Evolutionary conservation across 2,329 filamentous ascomycete genomes (phyloP).

Genomic region (Akanthomyces lecanii): DNA sequence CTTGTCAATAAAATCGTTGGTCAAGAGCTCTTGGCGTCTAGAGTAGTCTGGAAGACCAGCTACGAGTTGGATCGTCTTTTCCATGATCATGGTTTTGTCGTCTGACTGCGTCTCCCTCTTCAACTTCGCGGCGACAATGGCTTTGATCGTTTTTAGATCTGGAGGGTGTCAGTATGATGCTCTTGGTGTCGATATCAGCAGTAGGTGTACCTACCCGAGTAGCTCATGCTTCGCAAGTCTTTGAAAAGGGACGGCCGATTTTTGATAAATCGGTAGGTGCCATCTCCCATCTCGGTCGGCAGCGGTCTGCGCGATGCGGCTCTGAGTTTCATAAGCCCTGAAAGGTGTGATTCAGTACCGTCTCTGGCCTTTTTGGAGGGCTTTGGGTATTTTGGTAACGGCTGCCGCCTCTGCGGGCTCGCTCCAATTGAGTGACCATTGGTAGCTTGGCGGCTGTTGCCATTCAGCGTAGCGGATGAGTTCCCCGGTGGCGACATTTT

Average conservation of each 20-base stretch:
- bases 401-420: neutral
- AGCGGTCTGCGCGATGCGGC: conserved; percentile 56
- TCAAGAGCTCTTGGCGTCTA: conserved; percentile 57
- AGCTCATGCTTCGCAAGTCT: conserved; percentile 11
- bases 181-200: rapidly evolving
- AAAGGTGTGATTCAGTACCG: conserved; percentile 18
- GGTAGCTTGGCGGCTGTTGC: neutral
- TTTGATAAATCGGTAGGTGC: conserved; percentile 49
- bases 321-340: conserved; percentile 31
- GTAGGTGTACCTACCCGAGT: neutral
- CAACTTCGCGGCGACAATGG: conserved; percentile 57
- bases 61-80: conserved; percentile 66
- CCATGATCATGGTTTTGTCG: conserved; percentile 76
- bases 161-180: conserved; percentile 23
- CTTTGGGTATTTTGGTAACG: conserved; percentile 2
- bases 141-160: conserved; percentile 60
- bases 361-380: neutral
- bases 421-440: neutral
- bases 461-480: neutral
- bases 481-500: neutral
- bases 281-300: conserved; percentile 59
- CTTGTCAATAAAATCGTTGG: conserved; percentile 62
- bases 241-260: conserved; percentile 35
- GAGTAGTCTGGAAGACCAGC: conserved; percentile 60
- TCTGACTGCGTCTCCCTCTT: conserved; percentile 61